Evolutionary conservation across 2,329 filamentous ascomycete genomes (phyloP).

Genomic region (Talaromyces marneffei): DNA sequence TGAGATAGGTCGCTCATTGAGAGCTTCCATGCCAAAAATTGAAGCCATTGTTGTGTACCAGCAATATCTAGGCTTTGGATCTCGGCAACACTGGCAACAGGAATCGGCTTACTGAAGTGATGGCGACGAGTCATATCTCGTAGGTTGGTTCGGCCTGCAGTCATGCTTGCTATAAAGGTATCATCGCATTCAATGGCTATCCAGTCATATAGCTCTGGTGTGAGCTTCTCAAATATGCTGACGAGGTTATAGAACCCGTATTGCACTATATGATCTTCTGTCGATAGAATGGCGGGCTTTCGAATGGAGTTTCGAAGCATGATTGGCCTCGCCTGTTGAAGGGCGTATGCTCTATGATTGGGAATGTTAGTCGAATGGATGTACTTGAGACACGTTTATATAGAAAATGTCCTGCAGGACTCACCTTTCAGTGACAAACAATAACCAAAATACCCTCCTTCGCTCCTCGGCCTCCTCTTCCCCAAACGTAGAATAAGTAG

Average conservation of each 20-base stretch:
- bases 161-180: constrained; percentile 24
- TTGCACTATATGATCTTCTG: constrained; percentile 46
- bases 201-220: constrained; percentile 35
- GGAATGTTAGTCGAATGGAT: constrained; percentile 5
- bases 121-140: not conserved
- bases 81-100: constrained; percentile 53
- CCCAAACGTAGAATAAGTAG: constrained; percentile 44
- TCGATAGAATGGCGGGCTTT: constrained; percentile 56
- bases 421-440: constrained; percentile 66
- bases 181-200: constrained; percentile 31
- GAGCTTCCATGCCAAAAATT: constrained; percentile 66
- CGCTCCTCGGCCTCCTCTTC: constrained; percentile 56
- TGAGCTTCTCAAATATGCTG: constrained; percentile 36
- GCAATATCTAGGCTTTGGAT: constrained; percentile 64
- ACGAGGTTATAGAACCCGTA: constrained; percentile 39
- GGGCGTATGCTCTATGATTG: constrained; percentile 58
- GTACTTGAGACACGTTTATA: not conserved
- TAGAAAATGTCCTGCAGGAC: constrained; percentile 13
- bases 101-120: constrained; percentile 42
- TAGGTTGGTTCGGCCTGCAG: constrained; percentile 19
- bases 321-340: constrained; percentile 64
- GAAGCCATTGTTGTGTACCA: constrained; percentile 66
- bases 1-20: constrained; percentile 62
- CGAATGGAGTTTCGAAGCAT: constrained; percentile 63
- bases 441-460: constrained; percentile 65